Percentiles rank a stretch among this genome's conserved stretches.
Conservation (phyloP, 169 alveolate species). For the Plasmodium relictum region DNA sequence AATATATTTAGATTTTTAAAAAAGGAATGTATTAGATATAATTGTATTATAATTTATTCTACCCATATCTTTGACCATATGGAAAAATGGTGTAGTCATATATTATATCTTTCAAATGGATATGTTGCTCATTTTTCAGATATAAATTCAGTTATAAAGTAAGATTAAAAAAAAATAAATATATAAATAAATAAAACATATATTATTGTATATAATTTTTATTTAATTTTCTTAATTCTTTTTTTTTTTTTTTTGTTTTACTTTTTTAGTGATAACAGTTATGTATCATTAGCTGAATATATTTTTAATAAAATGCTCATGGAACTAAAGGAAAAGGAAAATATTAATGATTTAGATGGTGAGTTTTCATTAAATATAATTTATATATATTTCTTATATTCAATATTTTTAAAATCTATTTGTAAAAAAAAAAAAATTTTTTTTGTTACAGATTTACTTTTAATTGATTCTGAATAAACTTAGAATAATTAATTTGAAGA, state of each 20-base stretch:
- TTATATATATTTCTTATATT: not conserved
- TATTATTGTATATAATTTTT: not conserved
- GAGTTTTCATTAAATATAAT: not conserved
- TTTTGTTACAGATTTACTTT: slow-evolving; percentile 13
- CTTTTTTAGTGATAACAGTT: slow-evolving; percentile 22
- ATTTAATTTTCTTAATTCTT: too few species aligned
- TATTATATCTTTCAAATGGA: slow-evolving; percentile 64
- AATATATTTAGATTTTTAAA: slow-evolving; percentile 40
- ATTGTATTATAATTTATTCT: slow-evolving; percentile 68
- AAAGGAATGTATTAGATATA: slow-evolving; percentile 57
- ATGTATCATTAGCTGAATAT: slow-evolving; percentile 35
- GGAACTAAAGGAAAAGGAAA: slow-evolving; percentile 37
- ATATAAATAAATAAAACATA: not conserved
- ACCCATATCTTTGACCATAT: slow-evolving; percentile 73
- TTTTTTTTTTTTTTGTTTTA: not conserved
- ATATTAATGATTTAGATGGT: slow-evolving; percentile 38
- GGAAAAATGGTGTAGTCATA: slow-evolving; percentile 73
- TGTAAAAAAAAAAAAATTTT: not conserved
- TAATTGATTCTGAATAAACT: slow-evolving; percentile 20
- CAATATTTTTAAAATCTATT: not conserved
- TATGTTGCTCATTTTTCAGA: slow-evolving; percentile 42
- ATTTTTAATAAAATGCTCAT: slow-evolving; percentile 58
- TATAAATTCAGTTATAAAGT: slow-evolving; percentile 38
- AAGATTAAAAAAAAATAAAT: not conserved
- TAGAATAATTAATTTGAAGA: too few species aligned